Percentiles rank a stretch among this genome's conserved stretches.
Evolutionary conservation across 345 rosid species (phyloP).

Genomic region (Lepidium didymum): DNA sequence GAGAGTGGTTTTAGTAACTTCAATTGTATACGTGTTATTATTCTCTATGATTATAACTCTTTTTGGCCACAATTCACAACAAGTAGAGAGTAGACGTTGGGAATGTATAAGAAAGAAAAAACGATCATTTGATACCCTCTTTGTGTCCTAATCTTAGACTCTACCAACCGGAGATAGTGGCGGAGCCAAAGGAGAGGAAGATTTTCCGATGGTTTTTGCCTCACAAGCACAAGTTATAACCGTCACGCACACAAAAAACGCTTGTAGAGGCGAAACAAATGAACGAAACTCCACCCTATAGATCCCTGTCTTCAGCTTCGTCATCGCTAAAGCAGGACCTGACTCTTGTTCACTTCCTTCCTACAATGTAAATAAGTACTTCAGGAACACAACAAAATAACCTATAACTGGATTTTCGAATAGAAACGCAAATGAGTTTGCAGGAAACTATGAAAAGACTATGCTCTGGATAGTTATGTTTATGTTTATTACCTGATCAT

Average conservation of each 20-base stretch:
- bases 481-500: constrained; percentile 39
- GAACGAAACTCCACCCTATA: constrained; percentile 59
- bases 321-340: constrained; percentile 45
- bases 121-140: neutral
- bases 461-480: neutral
- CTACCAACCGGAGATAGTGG: constrained; percentile 84
- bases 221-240: constrained; percentile 31
- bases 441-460: neutral
- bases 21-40: neutral
- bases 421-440: neutral
- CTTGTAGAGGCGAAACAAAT: constrained; percentile 58
- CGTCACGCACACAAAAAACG: constrained; percentile 65
- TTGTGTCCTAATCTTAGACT: constrained; percentile 26
- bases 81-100: neutral
- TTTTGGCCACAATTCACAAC: neutral
- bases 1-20: no score
- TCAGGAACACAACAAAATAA: neutral
- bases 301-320: constrained; percentile 45
- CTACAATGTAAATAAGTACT: constrained; percentile 2
- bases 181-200: constrained; percentile 47
- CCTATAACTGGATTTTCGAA: neutral
- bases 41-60: neutral
- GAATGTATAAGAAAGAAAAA: neutral
- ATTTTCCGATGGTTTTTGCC: constrained; percentile 9
- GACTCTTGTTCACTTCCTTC: constrained; percentile 6